Percentiles rank a stretch among this genome's conserved stretches.
phyloP scores from a whole-genome alignment of 208 protist species.

The Tetramitus jugosus region DNA sequence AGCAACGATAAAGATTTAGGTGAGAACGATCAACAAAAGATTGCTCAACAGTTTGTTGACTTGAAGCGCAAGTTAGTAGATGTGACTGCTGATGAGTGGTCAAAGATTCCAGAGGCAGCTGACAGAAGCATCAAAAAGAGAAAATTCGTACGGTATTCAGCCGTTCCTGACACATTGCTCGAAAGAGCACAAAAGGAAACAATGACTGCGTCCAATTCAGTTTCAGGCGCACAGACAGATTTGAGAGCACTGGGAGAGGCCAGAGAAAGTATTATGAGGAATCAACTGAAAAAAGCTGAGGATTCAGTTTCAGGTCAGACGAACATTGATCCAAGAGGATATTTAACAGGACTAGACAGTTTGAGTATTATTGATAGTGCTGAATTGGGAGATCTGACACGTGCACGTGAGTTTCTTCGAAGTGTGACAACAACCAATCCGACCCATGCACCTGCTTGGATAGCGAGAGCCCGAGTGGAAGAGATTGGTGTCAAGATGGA shows the following conservation, averaged over 20 bases:
- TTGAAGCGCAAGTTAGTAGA: slow-evolving; percentile 50
- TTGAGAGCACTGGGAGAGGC: slow-evolving; percentile 58
- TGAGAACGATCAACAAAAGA: slow-evolving; percentile 56
- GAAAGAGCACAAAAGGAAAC: slow-evolving; percentile 9
- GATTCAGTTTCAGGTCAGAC: slow-evolving; percentile 73
- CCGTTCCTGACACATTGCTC: slow-evolving; percentile 35
- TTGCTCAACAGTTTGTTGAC: slow-evolving; percentile 66
- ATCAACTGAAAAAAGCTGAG: slow-evolving; percentile 54
- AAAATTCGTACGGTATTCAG: slow-evolving; percentile 32
- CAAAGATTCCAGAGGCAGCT: slow-evolving; percentile 52
- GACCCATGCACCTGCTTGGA: slow-evolving; percentile 59
- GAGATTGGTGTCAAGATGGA: slow-evolving; percentile 59
- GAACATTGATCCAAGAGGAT: slow-evolving; percentile 74
- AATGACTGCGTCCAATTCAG: not conserved
- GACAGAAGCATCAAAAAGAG: slow-evolving; percentile 34
- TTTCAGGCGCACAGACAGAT: slow-evolving; percentile 42
- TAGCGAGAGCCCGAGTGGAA: slow-evolving; percentile 67
- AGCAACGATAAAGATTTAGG: slow-evolving; percentile 21
- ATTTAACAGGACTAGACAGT: slow-evolving; percentile 65
- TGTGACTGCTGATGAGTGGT: slow-evolving; percentile 52
- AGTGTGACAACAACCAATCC: slow-evolving; percentile 60
- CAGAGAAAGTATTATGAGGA: slow-evolving; percentile 47
- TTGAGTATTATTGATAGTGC: slow-evolving; percentile 28
- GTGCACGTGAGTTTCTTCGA: slow-evolving; percentile 62
- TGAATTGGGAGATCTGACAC: slow-evolving; percentile 59